Conservation (phyloP, 331 rosid genomes). For the Acacia concinna region DNA sequence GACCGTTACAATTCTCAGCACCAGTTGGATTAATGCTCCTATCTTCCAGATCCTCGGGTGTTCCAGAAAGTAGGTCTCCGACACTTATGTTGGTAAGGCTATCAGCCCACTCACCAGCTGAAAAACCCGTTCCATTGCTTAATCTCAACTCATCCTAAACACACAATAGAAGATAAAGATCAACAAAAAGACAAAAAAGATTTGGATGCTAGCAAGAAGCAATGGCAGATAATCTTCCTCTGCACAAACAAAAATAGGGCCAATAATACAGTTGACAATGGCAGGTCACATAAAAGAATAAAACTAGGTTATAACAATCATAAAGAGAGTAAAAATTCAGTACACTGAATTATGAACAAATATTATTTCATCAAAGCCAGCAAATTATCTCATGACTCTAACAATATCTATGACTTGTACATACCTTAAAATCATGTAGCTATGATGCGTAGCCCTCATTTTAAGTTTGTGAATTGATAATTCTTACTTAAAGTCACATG, state of each 20-base stretch:
- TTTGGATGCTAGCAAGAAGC: slow-evolving; percentile 7
- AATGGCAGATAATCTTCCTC: slow-evolving; percentile 20
- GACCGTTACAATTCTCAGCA: slow-evolving; percentile 51
- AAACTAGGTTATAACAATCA: background rate
- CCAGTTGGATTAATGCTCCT: slow-evolving; percentile 48
- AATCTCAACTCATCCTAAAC: slow-evolving; percentile 63
- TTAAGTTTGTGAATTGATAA: background rate
- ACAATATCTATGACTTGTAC: background rate
- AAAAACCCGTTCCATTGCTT: slow-evolving; percentile 58
- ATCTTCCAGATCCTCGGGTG: slow-evolving; percentile 59
- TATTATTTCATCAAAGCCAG: slow-evolving; percentile 9
- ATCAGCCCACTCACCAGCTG: slow-evolving; percentile 97
- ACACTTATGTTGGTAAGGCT: slow-evolving; percentile 92
- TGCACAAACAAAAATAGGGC: slow-evolving; percentile 18
- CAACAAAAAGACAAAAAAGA: slow-evolving; percentile 14
- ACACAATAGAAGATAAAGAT: slow-evolving; percentile 29
- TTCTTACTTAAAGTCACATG: background rate
- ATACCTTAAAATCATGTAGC: background rate
- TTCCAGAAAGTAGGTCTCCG: slow-evolving; percentile 85
- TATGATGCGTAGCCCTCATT: background rate
- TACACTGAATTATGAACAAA: background rate
- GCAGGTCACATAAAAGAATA: background rate
- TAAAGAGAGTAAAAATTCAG: slow-evolving; percentile 4
- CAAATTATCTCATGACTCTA: background rate
- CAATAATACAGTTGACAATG: background rate